phyloP scores from a whole-genome alignment of 345 rosid species.

The Xanthoceras sorbifolium region DNA sequence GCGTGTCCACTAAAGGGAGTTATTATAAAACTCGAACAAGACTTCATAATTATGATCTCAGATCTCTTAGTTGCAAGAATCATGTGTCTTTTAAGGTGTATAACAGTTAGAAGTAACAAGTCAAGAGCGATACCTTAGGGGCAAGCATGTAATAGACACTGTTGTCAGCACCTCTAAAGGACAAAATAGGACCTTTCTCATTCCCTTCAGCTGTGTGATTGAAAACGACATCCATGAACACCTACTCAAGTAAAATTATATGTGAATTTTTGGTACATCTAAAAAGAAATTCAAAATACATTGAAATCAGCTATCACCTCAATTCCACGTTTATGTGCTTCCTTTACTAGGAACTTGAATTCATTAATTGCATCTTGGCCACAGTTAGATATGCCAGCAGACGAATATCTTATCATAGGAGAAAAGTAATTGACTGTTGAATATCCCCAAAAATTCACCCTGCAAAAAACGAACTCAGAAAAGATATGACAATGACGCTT shows the following conservation, averaged over 20 bases:
- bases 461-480: constrained; percentile 39
- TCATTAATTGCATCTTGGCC: constrained; percentile 81
- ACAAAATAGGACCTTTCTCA: constrained; percentile 81
- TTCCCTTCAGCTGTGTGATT: constrained; percentile 99
- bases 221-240: constrained; percentile 92
- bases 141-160: constrained; percentile 96
- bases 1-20: too few relatives aligned
- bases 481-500: constrained; percentile 15
- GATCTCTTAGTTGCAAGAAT: background rate
- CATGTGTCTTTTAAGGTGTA: background rate
- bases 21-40: background rate
- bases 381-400: constrained; percentile 53
- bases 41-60: background rate
- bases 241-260: constrained; percentile 52
- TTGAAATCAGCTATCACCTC: constrained; percentile 58
- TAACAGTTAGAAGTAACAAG: background rate
- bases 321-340: constrained; percentile 94
- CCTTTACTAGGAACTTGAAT: constrained; percentile 79
- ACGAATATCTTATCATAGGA: constrained; percentile 92
- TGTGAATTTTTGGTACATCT: constrained; percentile 10
- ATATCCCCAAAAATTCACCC: constrained; percentile 98
- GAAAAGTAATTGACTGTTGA: constrained; percentile 88
- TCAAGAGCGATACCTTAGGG: constrained; percentile 70
- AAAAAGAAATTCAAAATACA: constrained; percentile 11
- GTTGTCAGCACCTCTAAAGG: constrained; percentile 93